Base-by-base conservation (phyloP, 371 early-diverging fungal species). In the Actinomortierella wolfii region DNA sequence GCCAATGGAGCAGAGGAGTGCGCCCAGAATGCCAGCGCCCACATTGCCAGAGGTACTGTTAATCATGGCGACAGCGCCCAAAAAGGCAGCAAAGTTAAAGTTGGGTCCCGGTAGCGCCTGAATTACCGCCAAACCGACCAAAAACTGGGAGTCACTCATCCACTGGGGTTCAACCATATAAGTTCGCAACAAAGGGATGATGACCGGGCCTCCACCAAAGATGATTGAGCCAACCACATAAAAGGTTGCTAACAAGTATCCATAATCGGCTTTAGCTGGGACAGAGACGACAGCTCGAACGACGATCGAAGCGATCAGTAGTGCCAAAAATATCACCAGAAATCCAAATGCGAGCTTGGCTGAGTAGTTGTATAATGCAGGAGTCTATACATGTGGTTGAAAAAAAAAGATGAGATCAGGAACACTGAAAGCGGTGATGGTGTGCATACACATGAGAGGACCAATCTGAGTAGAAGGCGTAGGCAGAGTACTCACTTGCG, bases 171-270 rank as follows among this genome's bases (percentile, higher is more conserved):
- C 78, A 20, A 86, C 86, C 1, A 83, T 80, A 56, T 85, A 86
- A 23, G 56, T 59, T 51, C 82, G 79, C 34, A 86, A 64, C 20
- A 88, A 64, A 4, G 87, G 85, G 25, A 85, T 78, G 43, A 88
- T 84, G 44, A 88, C 88, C 5, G 78, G 68, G 18, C 88, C 88
- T 2, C 88, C 88, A 7, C 88, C 88, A 62, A 85, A 88, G 50
- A 88, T 88, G 54, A 88, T 83, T 13, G 83, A 82, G 1, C 88
- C 88, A 1, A 77, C 78, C 67, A 83, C 79, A 61, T 81, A 88
- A 55, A 85, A 80, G 1, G 84, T 79, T 11, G 79, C 64, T 23
- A 81, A 51, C 15, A 88, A 46, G 8, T 21, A 41, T 23, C 65
- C 71, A 14, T 70, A 70, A 9, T 48, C 20, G 15, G 65, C 52